phyloP scores from a whole-genome alignment of 345 rosid species.

The Boechera stricta region DNA sequence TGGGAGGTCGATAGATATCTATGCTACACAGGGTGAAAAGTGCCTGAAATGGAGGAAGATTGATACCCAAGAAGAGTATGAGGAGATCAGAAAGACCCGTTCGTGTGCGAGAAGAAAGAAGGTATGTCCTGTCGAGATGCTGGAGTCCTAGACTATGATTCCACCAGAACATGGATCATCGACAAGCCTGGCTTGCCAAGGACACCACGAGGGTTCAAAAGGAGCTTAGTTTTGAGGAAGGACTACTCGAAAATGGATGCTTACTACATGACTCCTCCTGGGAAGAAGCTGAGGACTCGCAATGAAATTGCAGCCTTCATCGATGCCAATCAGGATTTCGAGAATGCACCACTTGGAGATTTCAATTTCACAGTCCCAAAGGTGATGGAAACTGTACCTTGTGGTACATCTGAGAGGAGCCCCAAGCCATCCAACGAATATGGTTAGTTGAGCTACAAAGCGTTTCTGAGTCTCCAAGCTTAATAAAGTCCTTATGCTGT shows the following conservation, averaged over 20 bases:
- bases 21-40: conserved; percentile 69
- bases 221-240: conserved; percentile 65
- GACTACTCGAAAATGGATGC: conserved; percentile 82
- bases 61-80: conserved; percentile 60
- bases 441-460: conserved; percentile 9
- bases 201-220: conserved; percentile 78
- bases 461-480: not conserved
- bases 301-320: conserved; percentile 61
- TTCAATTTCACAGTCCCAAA: conserved; percentile 54
- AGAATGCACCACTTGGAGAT: conserved; percentile 50
- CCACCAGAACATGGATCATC: conserved; percentile 70
- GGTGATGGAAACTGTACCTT: conserved; percentile 55
- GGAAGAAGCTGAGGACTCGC: conserved; percentile 69
- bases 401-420: conserved; percentile 44
- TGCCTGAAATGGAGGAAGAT: conserved; percentile 80
- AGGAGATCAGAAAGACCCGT: conserved; percentile 66
- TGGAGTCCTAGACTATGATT: conserved; percentile 63
- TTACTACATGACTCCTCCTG: conserved; percentile 71
- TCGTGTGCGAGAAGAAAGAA: conserved; percentile 53
- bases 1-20: conserved; percentile 55
- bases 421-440: not conserved
- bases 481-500: not conserved
- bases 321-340: conserved; percentile 54
- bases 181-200: conserved; percentile 77
- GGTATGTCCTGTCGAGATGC: conserved; percentile 62